Base-by-base conservation (phyloP, 768 basidiomycete genomes). In the Tylopilus sp. region DNA sequence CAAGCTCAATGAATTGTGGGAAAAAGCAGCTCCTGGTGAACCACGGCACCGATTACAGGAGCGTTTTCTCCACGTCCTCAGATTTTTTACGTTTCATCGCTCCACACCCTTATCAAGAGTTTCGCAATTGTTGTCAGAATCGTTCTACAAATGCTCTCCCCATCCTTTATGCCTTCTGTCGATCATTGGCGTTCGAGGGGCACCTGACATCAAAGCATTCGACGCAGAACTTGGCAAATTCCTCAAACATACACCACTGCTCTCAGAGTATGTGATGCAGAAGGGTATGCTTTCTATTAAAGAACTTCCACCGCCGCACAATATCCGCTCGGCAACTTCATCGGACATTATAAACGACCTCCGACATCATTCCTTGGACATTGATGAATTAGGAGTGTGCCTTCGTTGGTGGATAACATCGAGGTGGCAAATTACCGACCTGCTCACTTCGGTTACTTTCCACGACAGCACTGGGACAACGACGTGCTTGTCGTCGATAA, bases 61-160 rank as follows among this genome's bases (percentile, higher is more conserved):
- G 85, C 56, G 86, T 86, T 0, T 84, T 84, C 61, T 86, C 88
- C 2, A 84, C 76, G 13, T 90, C 85, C 15, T 86, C 86, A 71
- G 79, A 83, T 84, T 61, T 25, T 57, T 57, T 33, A 30, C 50
- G 1, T 56, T 57, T 7, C 20, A 49, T 9, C 23, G 25, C 35
- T 57, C 57, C 33, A 93, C 93, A 0, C 95, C 95, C 1, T 90
- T 88, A 0, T 61, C 80, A 1, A 79, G 86, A 33, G 89, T 97
- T 21, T 83, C 90, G 0, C 69, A 66, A 15, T 67, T 80, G 17
- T 77, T 95, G 44, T 84, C 89, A 61, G 68, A 73, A 0, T 82
- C 86, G 1, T 97, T 97, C 71, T 97, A 93, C 65, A 66, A 73
- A 0, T 88, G 86, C 55, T 73, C 76, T 5, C 15, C n/a, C 1